Evolutionary conservation across 495 filamentous ascomycete species (phyloP), one percentile per base, ranked within the genome.

Genomic region (Lichenothelia convexa): DNA sequence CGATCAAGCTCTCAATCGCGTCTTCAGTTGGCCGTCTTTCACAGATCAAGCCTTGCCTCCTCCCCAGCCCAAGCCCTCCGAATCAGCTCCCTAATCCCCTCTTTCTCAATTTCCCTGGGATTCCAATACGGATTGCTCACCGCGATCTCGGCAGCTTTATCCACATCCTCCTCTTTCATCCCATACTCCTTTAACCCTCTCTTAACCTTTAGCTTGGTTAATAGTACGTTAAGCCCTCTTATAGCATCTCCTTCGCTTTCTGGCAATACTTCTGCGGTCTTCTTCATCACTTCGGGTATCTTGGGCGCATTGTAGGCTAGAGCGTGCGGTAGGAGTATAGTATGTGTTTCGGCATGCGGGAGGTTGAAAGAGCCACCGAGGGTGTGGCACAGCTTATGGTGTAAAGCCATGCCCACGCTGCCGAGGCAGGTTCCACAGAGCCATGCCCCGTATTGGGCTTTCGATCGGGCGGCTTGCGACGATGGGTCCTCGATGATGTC

Each of bases 351-450:
- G 3, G 75, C 70, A 36, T 80, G 75, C 1, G 75, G 73, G 5
- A 80, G 65, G 38, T 71, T 73, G 56, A 80, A 78, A 46, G 65
- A 70, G 2, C 75, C 75, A 12, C 75, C 74, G 9, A 78, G 60
- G 0, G 69, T 71, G 50, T 80, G 75, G 55, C 71, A 78, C 9
- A 80, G 65, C 47, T 80, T 80, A 50, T 78, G 74, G 48, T 80
- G 75, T 13, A 80, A 63, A 12, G 71, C 64, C 74, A 80, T 78
- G 22, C 71, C 73, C 6, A 78, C 73, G 45, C 62, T 67, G 13
- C 74, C 73, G 0, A 76, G 58, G 40, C 72, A 77, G 15, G 58
- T 62, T 17, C 69, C 70, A 45, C 73, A 78, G 3, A 77, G 67
- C 71, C 71, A 78, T 17, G 73, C 73, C 22, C 73, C 75, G 42